Evolutionary conservation across 73 alveolate species (phyloP).

Genomic region (Paraurostyla sp.): DNA sequence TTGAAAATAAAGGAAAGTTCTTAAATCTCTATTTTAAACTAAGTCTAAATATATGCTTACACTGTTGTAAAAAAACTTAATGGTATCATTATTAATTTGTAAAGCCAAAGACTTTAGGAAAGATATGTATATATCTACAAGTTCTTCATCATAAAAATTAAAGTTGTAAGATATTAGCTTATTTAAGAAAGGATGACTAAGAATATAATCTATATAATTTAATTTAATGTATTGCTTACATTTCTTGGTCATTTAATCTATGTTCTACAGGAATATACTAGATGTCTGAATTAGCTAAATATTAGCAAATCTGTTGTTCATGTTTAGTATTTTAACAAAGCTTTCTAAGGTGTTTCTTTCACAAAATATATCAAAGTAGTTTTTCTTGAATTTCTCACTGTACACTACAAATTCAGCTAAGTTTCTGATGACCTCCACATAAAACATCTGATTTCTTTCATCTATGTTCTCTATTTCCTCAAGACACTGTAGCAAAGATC

Average conservation of each 20-base stretch:
- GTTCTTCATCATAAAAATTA: constrained; percentile 79
- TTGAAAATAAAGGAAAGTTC: constrained; percentile 72
- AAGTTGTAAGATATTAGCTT: constrained; percentile 65
- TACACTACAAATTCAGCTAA: constrained; percentile 51
- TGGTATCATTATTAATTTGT: constrained; percentile 65
- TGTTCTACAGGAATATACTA: constrained; percentile 62
- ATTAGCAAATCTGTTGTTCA: constrained; percentile 68
- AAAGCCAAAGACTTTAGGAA: constrained; percentile 74
- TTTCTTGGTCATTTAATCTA: constrained; percentile 65
- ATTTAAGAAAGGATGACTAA: constrained; percentile 72
- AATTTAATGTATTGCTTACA: neutral
- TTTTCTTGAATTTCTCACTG: constrained; percentile 47
- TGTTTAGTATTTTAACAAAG: constrained; percentile 57
- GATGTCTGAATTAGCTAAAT: constrained; percentile 70
- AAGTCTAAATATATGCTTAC: neutral
- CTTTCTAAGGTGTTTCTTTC: constrained; percentile 70
- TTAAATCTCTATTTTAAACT: constrained; percentile 15
- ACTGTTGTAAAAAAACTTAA: constrained; percentile 54
- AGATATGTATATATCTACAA: constrained; percentile 76
- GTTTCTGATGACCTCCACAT: constrained; percentile 44
- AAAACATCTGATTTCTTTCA: constrained; percentile 31
- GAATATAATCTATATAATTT: constrained; percentile 44
- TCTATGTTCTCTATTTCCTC: neutral
- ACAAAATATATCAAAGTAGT: constrained; percentile 61
- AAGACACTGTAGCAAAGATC: constrained; percentile 7